Conservation (phyloP, 352 stramenopile species). For the Phytophthora vignae region DNA sequence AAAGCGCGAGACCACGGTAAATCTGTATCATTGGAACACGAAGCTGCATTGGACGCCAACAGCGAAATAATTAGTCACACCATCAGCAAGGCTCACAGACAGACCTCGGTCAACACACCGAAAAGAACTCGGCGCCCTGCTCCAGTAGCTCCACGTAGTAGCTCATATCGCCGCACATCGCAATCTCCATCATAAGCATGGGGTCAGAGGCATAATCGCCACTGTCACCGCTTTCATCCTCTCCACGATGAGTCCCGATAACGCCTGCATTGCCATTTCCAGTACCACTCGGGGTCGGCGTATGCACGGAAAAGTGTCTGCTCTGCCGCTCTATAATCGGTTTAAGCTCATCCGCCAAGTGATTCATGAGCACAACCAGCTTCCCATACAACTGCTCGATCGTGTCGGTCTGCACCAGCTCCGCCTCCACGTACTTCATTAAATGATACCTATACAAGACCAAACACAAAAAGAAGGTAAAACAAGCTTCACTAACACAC, state of each 20-base stretch:
- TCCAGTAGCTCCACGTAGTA: constrained; percentile 82
- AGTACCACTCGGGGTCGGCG: constrained; percentile 24
- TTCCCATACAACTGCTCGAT: constrained; percentile 76
- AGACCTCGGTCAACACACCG: constrained; percentile 41
- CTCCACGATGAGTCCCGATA: constrained; percentile 11
- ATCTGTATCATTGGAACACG: constrained; percentile 76
- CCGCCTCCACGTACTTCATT: constrained; percentile 74
- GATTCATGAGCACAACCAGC: constrained; percentile 63
- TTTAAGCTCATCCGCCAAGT: constrained; percentile 63
- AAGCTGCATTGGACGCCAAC: constrained; percentile 42
- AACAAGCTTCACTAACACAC: not conserved
- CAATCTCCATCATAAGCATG: constrained; percentile 44
- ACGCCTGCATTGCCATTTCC: constrained; percentile 4
- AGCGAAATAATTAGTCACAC: not conserved
- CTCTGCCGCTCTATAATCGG: constrained; percentile 49
- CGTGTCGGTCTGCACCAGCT: constrained; percentile 57
- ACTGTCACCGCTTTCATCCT: constrained; percentile 2
- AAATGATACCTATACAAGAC: constrained; percentile 55
- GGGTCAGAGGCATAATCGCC: constrained; percentile 30
- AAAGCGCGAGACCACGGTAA: constrained; percentile 68
- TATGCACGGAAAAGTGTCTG: constrained; percentile 38
- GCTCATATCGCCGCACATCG: constrained; percentile 65
- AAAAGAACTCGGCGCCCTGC: constrained; percentile 82
- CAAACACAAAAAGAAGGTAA: not conserved
- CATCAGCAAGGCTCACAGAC: not conserved